Conservation (phyloP, 352 stramenopile genomes). For the Globisporangium parvum region DNA sequence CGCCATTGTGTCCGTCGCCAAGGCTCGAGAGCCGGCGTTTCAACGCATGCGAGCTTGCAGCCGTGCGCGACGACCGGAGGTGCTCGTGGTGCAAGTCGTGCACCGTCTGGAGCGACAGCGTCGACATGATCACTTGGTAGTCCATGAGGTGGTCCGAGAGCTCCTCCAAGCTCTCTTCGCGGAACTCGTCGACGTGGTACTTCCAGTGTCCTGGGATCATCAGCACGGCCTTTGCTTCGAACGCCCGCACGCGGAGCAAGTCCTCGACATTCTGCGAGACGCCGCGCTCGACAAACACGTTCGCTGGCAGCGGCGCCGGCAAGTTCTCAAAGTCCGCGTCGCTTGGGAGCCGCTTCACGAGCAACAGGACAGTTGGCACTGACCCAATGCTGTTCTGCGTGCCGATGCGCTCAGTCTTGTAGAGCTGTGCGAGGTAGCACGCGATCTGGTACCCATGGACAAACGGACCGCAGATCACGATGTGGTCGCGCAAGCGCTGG, state of each 20-base stretch:
- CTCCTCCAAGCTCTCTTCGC: constrained; percentile 26
- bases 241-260: constrained; percentile 37
- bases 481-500: constrained; percentile 25
- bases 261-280: constrained; percentile 47
- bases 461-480: constrained; percentile 44
- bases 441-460: constrained; percentile 30
- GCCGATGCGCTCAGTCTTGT: constrained; percentile 16
- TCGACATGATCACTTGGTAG: constrained; percentile 68
- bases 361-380: constrained; percentile 22
- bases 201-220: constrained; percentile 46
- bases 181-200: constrained; percentile 31
- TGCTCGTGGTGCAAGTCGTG: constrained; percentile 34
- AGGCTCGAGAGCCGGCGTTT: background rate
- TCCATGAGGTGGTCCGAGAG: constrained; percentile 42
- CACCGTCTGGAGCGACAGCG: constrained; percentile 35
- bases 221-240: constrained; percentile 34
- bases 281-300: constrained; percentile 41
- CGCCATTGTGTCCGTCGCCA: background rate
- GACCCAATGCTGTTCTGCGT: background rate
- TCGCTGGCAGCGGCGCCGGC: constrained; percentile 18
- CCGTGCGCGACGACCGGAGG: constrained; percentile 6
- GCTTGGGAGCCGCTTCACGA: constrained; percentile 34
- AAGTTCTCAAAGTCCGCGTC: constrained; percentile 28
- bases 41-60: background rate
- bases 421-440: constrained; percentile 38